A percentile compares a stretch with the other conserved stretches of the same genome.
phyloP scores from a whole-genome alignment of 1,284 basidiomycete species.

The Termitomyces sp. region DNA sequence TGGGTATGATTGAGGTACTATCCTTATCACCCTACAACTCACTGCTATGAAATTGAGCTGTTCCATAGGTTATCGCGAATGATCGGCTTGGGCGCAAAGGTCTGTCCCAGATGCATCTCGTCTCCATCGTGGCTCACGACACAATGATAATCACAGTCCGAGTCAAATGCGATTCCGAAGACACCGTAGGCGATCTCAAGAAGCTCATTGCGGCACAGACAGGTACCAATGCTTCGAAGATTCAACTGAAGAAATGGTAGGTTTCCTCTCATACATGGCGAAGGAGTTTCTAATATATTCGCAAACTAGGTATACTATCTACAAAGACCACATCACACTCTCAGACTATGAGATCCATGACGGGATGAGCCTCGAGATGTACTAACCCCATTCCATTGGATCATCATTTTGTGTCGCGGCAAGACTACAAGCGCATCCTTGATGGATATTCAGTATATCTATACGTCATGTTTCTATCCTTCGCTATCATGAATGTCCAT shows the following conservation, averaged over 20 bases:
- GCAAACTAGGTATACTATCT: constrained; percentile 77
- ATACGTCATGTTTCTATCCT: background rate
- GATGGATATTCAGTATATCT: background rate
- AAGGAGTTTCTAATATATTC: background rate
- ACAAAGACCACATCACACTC: constrained; percentile 93
- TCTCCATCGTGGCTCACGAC: background rate
- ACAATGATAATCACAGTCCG: constrained; percentile 50
- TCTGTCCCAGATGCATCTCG: constrained; percentile 24
- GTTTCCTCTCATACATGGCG: constrained; percentile 22
- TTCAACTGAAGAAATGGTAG: constrained; percentile 95
- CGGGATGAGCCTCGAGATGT: constrained; percentile 93
- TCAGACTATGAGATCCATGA: constrained; percentile 93
- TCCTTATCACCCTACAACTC: background rate
- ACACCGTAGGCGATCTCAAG: constrained; percentile 96
- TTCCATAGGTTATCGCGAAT: constrained; percentile 83
- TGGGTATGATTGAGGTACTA: constrained; percentile 57
- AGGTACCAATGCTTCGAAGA: constrained; percentile 83
- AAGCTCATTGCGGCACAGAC: constrained; percentile 96
- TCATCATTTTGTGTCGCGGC: background rate
- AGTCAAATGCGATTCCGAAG: constrained; percentile 90
- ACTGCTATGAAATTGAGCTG: background rate
- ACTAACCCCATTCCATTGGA: constrained; percentile 34
- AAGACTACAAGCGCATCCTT: background rate
- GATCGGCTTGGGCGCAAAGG: constrained; percentile 97
- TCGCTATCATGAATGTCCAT: background rate